Evolutionary conservation across 495 filamentous ascomycete species (phyloP), one percentile per base, ranked within the genome.

Genomic region (Penicillium desertorum): DNA sequence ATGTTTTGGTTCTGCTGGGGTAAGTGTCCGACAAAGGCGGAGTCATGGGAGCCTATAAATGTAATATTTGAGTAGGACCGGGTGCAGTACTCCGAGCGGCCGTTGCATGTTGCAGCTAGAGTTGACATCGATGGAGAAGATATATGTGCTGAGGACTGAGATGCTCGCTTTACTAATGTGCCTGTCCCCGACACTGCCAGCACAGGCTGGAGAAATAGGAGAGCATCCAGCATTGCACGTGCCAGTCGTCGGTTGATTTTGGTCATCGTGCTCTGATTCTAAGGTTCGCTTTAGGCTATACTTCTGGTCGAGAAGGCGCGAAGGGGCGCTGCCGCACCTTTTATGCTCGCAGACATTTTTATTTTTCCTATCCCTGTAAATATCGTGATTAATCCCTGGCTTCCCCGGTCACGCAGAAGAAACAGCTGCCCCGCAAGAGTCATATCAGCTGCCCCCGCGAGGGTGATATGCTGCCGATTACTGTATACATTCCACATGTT

Each of bases 41-140:
- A 81, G 67, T 90, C 82, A 68, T 91, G 88, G 25, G 87, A 81
- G 19, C 87, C 88, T 63, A 90, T 76, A 60, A 86, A 79, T 2
- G 86, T 86, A 58, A 90, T 73, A 51, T 86, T 83, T 65, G 78
- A 83, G 75, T 88, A 90, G 6, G 74, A 67, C 14, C 82, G 81
- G 45, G 65, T 63, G 71, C 87, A 90, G 55, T 87, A 81, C 44
- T 77, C 69, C 3, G 83, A 72, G 30, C 79, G 83, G 72, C 88
- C 88, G 65, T 91, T 91, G 76, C 88, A 90, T 58, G 64, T 60
- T 12, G 57, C 55, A 14, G 51, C 36, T 44, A 46, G 20, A 1
- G 45, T 42, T 49, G 62, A 50, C 14, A 30, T 50, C 5, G 54
- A 57, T 2, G 36, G 29, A 16, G 52, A 29, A 17, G 57, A 43